Percentiles rank a stretch among this genome's conserved stretches.
Evolutionary conservation across 129 eudicot species (phyloP).

Genomic region (carrot (Daucus carota)): DH1_v3.0 NC_030386.2:33664001-33664500

Average conservation of each 20-base stretch:
- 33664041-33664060: neutral
- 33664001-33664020: neutral
- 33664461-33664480: neutral
- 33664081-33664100: neutral
- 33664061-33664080: neutral
- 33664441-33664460: neutral
- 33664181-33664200: slow-evolving; percentile 89
- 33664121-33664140: neutral
- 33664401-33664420: neutral
- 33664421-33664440: neutral
- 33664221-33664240: slow-evolving; percentile 85
- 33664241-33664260: slow-evolving; percentile 37
- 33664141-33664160: neutral
- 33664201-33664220: slow-evolving; percentile 95
- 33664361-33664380: neutral
- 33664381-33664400: no score
- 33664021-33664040: neutral
- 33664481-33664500: neutral
- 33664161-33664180: slow-evolving; percentile 45
- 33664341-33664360: neutral
- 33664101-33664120: neutral
- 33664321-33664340: neutral
- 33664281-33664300: slow-evolving; percentile 1
- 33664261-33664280: slow-evolving; percentile 12
- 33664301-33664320: neutral